phyloP scores from a whole-genome alignment of 345 rosid genomes.

The Boechera retrofracta region DNA sequence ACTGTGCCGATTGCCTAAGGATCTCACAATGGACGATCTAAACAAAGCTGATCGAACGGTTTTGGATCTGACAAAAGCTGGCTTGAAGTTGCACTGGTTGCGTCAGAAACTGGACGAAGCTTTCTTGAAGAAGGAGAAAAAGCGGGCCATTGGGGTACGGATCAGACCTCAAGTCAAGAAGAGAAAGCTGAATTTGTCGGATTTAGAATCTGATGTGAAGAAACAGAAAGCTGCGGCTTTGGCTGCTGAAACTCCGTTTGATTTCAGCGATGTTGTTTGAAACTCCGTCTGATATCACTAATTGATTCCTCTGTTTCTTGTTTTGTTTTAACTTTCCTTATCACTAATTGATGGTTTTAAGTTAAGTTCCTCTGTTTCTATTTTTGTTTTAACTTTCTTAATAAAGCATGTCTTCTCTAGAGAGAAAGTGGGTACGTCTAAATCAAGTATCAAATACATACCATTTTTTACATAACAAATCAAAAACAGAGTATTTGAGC shows the following conservation, averaged over 20 bases:
- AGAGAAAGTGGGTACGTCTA: background rate
- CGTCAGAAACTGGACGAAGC: conserved; percentile 42
- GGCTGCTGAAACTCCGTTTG: conserved; percentile 24
- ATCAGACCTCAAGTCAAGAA: conserved; percentile 38
- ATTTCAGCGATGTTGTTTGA: conserved; percentile 37
- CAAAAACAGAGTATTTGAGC: background rate
- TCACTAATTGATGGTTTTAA: too few species aligned
- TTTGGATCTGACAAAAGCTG: conserved; percentile 44
- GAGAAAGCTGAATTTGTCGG: conserved; percentile 28
- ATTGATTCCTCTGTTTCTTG: background rate
- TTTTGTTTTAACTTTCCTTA: background rate
- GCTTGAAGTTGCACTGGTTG: conserved; percentile 42
- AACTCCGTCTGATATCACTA: background rate
- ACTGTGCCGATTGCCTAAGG: conserved; percentile 28
- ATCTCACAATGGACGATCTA: conserved; percentile 33
- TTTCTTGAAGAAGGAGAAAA: conserved; percentile 43
- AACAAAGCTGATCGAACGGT: conserved; percentile 40
- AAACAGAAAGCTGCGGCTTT: conserved; percentile 36
- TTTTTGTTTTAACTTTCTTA: background rate
- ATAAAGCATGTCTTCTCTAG: background rate
- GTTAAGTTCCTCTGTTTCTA: background rate
- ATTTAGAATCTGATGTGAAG: conserved; percentile 42
- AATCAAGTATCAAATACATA: background rate
- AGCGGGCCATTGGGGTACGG: conserved; percentile 10
- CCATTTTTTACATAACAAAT: background rate